Evolutionary conservation across 2,329 filamentous ascomycete genomes (phyloP), one percentile per base, ranked within the genome.

Genomic region (Penicillium sp.): DNA sequence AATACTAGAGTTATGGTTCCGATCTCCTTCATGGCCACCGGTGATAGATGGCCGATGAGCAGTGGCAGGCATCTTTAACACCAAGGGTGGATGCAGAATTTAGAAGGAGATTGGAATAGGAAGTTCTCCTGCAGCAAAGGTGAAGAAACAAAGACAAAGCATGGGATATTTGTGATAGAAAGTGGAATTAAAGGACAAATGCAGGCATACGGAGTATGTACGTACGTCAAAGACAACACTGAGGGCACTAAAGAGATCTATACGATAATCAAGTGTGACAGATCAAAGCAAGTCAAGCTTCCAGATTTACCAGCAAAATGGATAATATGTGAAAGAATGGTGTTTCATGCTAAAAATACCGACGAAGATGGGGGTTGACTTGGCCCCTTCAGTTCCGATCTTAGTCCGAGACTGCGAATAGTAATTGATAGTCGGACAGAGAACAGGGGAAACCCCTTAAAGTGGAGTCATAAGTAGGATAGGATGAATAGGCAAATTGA

Each of bases 401-500:
- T 43, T 38, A 50, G 43, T 13, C 48, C 46, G 46, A 49, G 45
- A n/a, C 47, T n/a, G n/a, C 34, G 47, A 42, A 32, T 44, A 34
- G 44, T 27, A 47, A 43, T 57, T 65, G 59, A 62, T 63, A 58
- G 47, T 40, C 3, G 34, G 8, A 22, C 21, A 29, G 21, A 40
- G 29, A 7, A 3, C 14, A 13, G 16, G 13, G 22, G 4, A 4
- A n/a, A 13, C 13, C 1, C 9, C 68, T 68, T 5, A 3, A 10
- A 11, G 5, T 14, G 32, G 13, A 24, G 39, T 29, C 21, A 0
- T 5, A 13, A 0, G 7, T 21, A 16, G 16, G 14, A 4, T 21
- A 42, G 11, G 6, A 62, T 68, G 43, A 75, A 77, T 72, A 77
- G 72, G 59, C 74, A 58, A 53, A 42, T 47, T 52, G 46, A 40